Evolutionary conservation across 345 rosid species (phyloP).

Genomic region (Balakata baccata): DNA sequence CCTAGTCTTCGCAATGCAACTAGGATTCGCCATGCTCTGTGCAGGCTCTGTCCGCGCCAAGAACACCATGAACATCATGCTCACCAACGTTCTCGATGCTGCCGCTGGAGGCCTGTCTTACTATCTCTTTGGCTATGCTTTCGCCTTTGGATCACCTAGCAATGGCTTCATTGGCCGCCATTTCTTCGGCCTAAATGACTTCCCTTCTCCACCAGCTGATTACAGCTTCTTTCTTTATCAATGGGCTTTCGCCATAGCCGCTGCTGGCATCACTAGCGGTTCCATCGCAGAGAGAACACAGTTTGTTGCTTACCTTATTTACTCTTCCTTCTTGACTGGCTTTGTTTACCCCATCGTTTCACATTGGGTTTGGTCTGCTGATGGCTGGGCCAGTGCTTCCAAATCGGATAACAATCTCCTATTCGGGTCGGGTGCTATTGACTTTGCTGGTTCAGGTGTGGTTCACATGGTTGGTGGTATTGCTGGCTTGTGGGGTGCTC

Average conservation of each 20-base stretch:
- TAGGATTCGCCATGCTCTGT: slow-evolving; percentile 41
- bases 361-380: slow-evolving; percentile 64
- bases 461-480: slow-evolving; percentile 48
- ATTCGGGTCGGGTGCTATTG: slow-evolving; percentile 45
- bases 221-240: slow-evolving; percentile 59
- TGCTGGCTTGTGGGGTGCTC: slow-evolving; percentile 48
- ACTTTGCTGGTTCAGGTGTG: slow-evolving; percentile 46
- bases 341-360: slow-evolving; percentile 61
- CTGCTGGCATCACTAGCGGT: slow-evolving; percentile 61
- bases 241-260: slow-evolving; percentile 65
- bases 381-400: slow-evolving; percentile 60
- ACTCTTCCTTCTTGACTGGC: slow-evolving; percentile 61
- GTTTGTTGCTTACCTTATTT: slow-evolving; percentile 59
- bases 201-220: slow-evolving; percentile 18
- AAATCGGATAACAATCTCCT: slow-evolving; percentile 31
- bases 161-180: slow-evolving; percentile 29
- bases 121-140: slow-evolving; percentile 35
- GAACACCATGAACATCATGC: slow-evolving; percentile 37
- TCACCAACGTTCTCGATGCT: slow-evolving; percentile 35
- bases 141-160: slow-evolving; percentile 23
- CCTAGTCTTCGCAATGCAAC: slow-evolving; percentile 65
- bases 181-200: slow-evolving; percentile 23
- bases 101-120: slow-evolving; percentile 32
- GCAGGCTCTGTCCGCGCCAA: slow-evolving; percentile 35
- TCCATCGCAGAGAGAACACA: slow-evolving; percentile 75